These are phyloP conservation scores for Panaeolus papilionaceus DNA, from an alignment of 768 basidiomycete species.

Conservation along the genomic window DNA sequence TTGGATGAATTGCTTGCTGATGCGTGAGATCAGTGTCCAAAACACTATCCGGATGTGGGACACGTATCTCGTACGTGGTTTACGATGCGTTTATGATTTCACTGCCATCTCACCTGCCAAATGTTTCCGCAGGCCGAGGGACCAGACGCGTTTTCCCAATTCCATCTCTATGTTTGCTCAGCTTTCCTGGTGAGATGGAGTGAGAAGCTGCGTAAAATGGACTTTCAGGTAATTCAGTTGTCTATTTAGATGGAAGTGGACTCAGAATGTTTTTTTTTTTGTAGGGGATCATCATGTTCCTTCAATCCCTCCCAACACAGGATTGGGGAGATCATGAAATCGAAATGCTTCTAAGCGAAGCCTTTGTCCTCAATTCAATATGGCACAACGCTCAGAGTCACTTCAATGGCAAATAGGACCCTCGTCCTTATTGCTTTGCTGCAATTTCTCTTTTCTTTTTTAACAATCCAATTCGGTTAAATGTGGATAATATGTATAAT, in stretches of 20 bases:
- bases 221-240: constrained; percentile 79
- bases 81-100: background rate
- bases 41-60: constrained; percentile 99
- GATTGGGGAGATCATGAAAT: constrained; percentile 97
- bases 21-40: constrained; percentile 96
- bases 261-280: constrained; percentile 1
- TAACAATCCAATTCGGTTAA: constrained; percentile 3
- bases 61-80: constrained; percentile 85
- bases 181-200: constrained; percentile 98
- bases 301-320: constrained; percentile 91
- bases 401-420: constrained; percentile 60
- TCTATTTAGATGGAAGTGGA: constrained; percentile 12
- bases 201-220: constrained; percentile 92
- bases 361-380: constrained; percentile 91
- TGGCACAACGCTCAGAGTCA: constrained; percentile 95
- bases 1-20: constrained; percentile 99
- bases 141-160: constrained; percentile 97
- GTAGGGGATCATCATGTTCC: constrained; percentile 98
- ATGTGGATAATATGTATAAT: constrained; percentile 11
- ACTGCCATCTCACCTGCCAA: constrained; percentile 15
- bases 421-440: background rate
- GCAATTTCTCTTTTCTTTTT: background rate
- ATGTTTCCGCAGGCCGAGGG: constrained; percentile 82
- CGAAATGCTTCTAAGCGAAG: constrained; percentile 93
- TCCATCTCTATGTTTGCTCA: constrained; percentile 97